These are phyloP conservation scores for Laetiporus sulphureus DNA, from an alignment of 1,284 basidiomycete genomes.

Conservation along the genomic window DNA sequence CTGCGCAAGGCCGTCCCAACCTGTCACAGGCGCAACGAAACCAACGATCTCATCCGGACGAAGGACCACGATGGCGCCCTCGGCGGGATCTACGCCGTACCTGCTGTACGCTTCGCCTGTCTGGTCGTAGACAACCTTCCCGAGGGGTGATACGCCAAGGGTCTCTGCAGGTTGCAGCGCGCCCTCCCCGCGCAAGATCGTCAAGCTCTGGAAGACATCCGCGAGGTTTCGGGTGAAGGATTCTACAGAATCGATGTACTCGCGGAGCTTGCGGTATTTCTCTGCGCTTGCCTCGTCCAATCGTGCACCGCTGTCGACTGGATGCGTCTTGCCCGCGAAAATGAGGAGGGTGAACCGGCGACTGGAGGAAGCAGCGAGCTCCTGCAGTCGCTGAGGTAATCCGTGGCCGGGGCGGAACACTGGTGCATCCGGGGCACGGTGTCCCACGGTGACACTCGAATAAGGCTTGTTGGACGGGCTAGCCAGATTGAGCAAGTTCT, in stretches of 20 bases:
- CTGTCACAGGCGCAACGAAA: slow-evolving; percentile 12
- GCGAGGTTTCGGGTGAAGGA: slow-evolving; percentile 4
- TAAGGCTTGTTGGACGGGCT: not conserved
- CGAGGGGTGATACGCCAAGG: slow-evolving; percentile 2
- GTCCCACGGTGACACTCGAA: not conserved
- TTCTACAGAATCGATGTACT: not conserved
- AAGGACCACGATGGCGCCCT: slow-evolving; percentile 35
- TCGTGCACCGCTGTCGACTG: not conserved
- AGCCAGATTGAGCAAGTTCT: slow-evolving; percentile 4
- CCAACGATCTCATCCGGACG: slow-evolving; percentile 40
- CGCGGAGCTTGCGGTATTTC: slow-evolving; percentile 7
- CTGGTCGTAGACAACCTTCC: slow-evolving; percentile 17
- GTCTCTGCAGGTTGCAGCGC: slow-evolving; percentile 10
- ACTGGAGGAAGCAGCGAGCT: slow-evolving; percentile 11
- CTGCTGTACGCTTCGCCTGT: slow-evolving; percentile 27
- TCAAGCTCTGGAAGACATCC: slow-evolving; percentile 14
- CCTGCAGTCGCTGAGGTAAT: slow-evolving; percentile 1
- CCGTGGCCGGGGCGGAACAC: slow-evolving; percentile 1
- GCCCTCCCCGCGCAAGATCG: slow-evolving; percentile 9
- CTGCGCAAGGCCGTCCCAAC: slow-evolving; percentile 6
- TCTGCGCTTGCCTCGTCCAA: slow-evolving; percentile 6
- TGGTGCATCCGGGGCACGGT: slow-evolving; percentile 4
- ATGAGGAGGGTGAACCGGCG: slow-evolving; percentile 18
- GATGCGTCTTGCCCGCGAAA: slow-evolving; percentile 14
- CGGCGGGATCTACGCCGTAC: slow-evolving; percentile 29